Conservation (phyloP, 169 alveolate species). For the Plasmodium fragile region DNA sequence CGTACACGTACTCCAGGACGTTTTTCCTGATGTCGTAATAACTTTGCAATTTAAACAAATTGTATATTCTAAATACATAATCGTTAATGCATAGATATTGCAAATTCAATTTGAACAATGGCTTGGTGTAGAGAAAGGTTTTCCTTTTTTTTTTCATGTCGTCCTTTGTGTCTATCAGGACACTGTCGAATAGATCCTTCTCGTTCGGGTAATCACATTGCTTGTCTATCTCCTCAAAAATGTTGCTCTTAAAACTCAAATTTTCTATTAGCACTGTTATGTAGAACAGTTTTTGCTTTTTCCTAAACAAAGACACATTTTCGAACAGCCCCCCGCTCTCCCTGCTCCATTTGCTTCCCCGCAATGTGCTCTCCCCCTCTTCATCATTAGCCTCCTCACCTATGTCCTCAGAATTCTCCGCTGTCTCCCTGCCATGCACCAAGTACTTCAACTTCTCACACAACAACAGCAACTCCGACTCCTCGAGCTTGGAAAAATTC, state of each 20-base stretch:
- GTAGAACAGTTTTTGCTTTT: conserved; percentile 44
- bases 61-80: conserved; percentile 91
- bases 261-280: conserved; percentile 56
- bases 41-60: conserved; percentile 91
- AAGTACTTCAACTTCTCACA: conserved; percentile 51
- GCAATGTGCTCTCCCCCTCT: not conserved
- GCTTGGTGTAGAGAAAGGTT: conserved; percentile 66
- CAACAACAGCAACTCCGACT: conserved; percentile 26
- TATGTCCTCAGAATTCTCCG: not conserved
- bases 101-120: conserved; percentile 92
- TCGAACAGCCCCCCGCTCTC: not conserved
- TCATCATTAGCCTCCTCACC: not conserved
- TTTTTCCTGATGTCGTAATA: conserved; percentile 91
- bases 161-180: conserved; percentile 62
- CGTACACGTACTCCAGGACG: conserved; percentile 88
- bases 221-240: conserved; percentile 66
- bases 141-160: conserved; percentile 43
- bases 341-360: not conserved
- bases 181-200: conserved; percentile 64
- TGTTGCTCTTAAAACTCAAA: conserved; percentile 58
- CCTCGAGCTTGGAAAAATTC: conserved; percentile 38
- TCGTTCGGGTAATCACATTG: conserved; percentile 76
- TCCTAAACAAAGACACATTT: conserved; percentile 2
- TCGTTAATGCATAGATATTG: conserved; percentile 93
- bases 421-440: not conserved